Base-by-base conservation (phyloP, 129 eudicot genomes). In the Helianthus tuberosus region DNA sequence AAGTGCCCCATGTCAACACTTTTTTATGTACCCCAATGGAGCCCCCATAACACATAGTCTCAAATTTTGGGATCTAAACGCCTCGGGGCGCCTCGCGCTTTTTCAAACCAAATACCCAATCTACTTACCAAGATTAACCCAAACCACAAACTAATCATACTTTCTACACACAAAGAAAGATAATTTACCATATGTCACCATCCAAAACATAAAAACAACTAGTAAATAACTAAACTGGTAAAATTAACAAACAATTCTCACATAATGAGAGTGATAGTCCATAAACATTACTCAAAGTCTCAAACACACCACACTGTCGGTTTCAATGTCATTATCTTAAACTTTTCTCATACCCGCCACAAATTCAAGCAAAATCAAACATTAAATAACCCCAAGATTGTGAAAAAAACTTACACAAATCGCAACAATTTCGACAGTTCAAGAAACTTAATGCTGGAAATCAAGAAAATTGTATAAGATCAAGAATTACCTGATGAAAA, bases 401-500 rank as follows among this genome's bases (percentile, higher is more conserved):
- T 32, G 2, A 32, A 0, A 32, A 32, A 32, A 32, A 3, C 4
- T 32, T 32, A 32, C 0, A 32, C 36, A 32, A 32, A 32, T 32
- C 36, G 36, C 36, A 32, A 32, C 36, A 3, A 32, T 32, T 27
- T 27, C 60, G 64, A 29, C 27, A 61, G 5, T 78, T 64, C 15
- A 41, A 71, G 23, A 8, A 55, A 39, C 63, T 25, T 63, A 41
- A 44, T 12, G 16, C 2, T 70, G 61, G 8, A 57, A 41, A 16
- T 38, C 35, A 20, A 36, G 17, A 44, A 76, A 75, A 50, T 3
- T 15, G 32, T 4, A 23, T 3, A 27, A 44, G 52, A 52, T 43
- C 10, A 7, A 65, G 48, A 41, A 39, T 64, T 66, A 66, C 79
- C 79, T 75, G 73, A 39, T 11, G 15, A 38, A 71, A 36, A 38